Conservation (phyloP, 2,329 filamentous ascomycete species). For the Cryphonectria naterciae region DNA sequence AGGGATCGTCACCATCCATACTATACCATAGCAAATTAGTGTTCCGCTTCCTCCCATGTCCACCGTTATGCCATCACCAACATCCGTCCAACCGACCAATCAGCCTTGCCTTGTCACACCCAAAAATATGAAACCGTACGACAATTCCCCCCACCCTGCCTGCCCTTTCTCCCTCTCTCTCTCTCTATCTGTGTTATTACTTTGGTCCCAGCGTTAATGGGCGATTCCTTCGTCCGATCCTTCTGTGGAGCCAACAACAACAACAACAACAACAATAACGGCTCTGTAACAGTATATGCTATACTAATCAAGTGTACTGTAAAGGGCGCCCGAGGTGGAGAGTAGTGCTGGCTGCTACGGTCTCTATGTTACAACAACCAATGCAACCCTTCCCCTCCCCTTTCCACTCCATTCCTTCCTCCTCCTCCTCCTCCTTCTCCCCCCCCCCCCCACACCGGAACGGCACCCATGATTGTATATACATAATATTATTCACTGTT, state of each 20-base stretch:
- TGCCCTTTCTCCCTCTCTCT: background rate
- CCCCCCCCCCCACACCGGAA: background rate
- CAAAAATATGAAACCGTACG: conserved; percentile 1
- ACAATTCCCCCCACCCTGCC: background rate
- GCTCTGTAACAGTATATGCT: background rate
- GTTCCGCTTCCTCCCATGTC: background rate
- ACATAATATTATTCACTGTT: background rate
- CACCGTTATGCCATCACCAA: background rate
- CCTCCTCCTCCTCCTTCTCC: background rate
- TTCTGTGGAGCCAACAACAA: background rate
- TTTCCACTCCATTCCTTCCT: too few relatives aligned
- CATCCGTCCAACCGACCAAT: too few relatives aligned
- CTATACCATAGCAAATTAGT: background rate
- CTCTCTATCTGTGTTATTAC: background rate
- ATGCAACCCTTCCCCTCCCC: background rate
- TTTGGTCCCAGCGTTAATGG: background rate
- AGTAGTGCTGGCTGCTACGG: background rate
- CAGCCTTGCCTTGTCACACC: background rate
- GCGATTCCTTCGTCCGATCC: conserved; percentile 5
- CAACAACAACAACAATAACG: background rate
- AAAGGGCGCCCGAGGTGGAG: background rate
- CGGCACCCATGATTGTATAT: background rate
- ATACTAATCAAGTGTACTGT: background rate
- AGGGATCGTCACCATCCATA: background rate
- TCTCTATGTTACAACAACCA: background rate